phyloP scores from a whole-genome alignment of 768 basidiomycete species.

The Crepidotus variabilis region DNA sequence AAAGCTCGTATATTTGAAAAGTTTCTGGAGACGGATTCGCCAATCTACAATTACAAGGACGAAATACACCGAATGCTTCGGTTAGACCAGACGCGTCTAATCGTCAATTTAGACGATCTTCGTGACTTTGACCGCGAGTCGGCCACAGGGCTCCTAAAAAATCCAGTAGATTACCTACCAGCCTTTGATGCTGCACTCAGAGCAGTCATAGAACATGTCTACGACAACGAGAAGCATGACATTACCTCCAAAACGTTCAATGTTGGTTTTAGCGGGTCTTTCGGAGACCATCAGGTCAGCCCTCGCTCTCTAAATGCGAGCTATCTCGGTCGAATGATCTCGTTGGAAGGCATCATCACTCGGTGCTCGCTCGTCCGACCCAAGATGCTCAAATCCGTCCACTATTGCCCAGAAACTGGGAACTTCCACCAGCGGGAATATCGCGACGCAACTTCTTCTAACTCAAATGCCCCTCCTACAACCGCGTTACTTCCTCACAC shows the following conservation, averaged over 20 bases:
- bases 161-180: constrained; percentile 82
- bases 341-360: constrained; percentile 96
- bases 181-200: constrained; percentile 86
- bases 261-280: constrained; percentile 91
- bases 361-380: constrained; percentile 97
- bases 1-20: constrained; percentile 78
- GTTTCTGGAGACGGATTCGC: constrained; percentile 69
- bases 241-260: constrained; percentile 78
- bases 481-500: constrained; percentile 85
- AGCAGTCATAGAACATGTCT: constrained; percentile 67
- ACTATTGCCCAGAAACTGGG: constrained; percentile 87
- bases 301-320: constrained; percentile 86
- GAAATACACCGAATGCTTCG: constrained; percentile 82
- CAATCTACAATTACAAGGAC: constrained; percentile 78
- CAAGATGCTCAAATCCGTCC: constrained; percentile 96
- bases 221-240: constrained; percentile 79
- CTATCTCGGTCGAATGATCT: constrained; percentile 95
- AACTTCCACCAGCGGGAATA: constrained; percentile 87
- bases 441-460: constrained; percentile 87
- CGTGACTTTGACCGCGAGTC: constrained; percentile 89
- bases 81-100: constrained; percentile 78
- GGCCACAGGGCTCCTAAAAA: constrained; percentile 84
- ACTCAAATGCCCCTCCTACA: constrained; percentile 82
- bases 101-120: constrained; percentile 94
- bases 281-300: constrained; percentile 97